phyloP scores from a whole-genome alignment of 345 rosid species.

The Citrus mangshanensis region DNA sequence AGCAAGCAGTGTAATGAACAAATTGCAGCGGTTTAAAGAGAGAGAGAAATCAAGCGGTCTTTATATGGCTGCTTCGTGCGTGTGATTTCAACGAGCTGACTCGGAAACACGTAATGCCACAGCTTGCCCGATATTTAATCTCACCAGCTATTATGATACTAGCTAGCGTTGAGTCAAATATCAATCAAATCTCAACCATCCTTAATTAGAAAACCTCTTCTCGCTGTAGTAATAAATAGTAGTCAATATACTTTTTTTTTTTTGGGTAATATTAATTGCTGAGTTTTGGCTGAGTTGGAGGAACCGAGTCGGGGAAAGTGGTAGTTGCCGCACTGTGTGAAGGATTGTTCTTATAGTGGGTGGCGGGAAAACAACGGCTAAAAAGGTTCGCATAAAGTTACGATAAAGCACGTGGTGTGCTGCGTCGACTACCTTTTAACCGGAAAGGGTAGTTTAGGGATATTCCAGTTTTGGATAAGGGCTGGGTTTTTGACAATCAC shows the following conservation, averaged over 20 bases:
- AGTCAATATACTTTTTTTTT: background rate
- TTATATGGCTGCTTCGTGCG: background rate
- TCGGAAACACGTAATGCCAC: background rate
- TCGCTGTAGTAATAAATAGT: background rate
- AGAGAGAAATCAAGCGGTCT: background rate
- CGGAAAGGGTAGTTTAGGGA: slow-evolving; percentile 22
- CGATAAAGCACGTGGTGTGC: slow-evolving; percentile 10
- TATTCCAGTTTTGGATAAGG: background rate
- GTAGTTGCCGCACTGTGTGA: too few relatives aligned
- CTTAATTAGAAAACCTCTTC: background rate
- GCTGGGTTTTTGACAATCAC: background rate
- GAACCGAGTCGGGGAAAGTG: background rate
- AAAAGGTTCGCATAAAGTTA: background rate
- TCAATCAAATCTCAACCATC: background rate
- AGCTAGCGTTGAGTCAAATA: background rate
- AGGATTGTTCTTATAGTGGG: background rate
- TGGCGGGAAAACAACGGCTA: slow-evolving; percentile 2
- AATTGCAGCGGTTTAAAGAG: background rate
- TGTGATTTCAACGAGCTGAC: slow-evolving; percentile 6
- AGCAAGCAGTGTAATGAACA: background rate
- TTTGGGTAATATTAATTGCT: too few relatives aligned
- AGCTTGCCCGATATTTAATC: slow-evolving; percentile 11
- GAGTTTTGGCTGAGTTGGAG: background rate
- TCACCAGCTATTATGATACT: background rate
- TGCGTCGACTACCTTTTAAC: background rate